Conservation (phyloP, 331 rosid species). For the Stylosanthes scabra region DNA sequence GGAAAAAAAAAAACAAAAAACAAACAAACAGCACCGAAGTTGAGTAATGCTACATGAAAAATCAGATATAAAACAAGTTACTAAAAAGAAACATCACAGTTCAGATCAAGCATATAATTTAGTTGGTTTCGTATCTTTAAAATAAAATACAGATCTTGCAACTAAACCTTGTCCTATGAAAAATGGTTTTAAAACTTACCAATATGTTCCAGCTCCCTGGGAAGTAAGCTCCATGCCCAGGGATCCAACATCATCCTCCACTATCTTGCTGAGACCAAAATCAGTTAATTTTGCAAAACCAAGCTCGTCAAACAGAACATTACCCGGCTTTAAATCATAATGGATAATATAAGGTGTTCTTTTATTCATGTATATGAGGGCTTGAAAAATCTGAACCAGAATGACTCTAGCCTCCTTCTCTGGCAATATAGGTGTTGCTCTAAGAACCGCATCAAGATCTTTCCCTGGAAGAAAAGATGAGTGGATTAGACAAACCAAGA, state of each 20-base stretch:
- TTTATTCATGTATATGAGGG: slow-evolving; percentile 91
- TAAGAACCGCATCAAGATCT: slow-evolving; percentile 97
- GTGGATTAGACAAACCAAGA: slow-evolving; percentile 17
- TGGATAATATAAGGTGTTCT: slow-evolving; percentile 94
- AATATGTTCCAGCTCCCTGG: slow-evolving; percentile 99
- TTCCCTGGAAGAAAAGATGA: slow-evolving; percentile 67
- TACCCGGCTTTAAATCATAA: slow-evolving; percentile 98
- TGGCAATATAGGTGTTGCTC: slow-evolving; percentile 88
- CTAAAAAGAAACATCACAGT: too few species aligned
- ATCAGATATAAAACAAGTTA: too few species aligned
- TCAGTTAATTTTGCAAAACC: slow-evolving; percentile 98
- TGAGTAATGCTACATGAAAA: neutral
- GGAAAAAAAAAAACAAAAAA: slow-evolving; percentile 33
- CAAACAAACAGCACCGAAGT: neutral
- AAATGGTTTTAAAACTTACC: slow-evolving; percentile 61
- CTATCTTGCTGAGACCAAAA: slow-evolving; percentile 99
- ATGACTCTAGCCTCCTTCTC: slow-evolving; percentile 96
- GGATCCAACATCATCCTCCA: slow-evolving; percentile 97
- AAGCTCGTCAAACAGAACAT: slow-evolving; percentile 94
- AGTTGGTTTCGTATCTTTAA: too few species aligned
- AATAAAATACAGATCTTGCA: too few species aligned
- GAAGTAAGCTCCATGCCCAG: slow-evolving; percentile 99
- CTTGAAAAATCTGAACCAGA: slow-evolving; percentile 91
- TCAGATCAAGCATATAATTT: too few species aligned
- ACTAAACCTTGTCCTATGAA: slow-evolving; percentile 9